phyloP scores from a whole-genome alignment of 352 stramenopile species.

The Pythium biforme region DNA sequence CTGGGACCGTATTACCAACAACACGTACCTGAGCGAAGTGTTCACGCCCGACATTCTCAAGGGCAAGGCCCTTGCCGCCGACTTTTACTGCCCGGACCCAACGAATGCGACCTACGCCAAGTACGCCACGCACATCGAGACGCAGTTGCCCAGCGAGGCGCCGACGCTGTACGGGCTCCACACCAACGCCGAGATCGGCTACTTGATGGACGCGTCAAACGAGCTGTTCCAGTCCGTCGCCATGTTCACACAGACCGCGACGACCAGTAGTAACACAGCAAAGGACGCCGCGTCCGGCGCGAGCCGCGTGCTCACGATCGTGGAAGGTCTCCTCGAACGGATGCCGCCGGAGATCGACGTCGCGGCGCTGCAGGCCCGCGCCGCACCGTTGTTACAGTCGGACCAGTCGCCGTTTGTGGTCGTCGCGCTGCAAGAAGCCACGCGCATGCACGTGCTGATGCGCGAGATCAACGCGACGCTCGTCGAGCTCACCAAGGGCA shows the following conservation, averaged over 20 bases:
- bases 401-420: constrained; percentile 81
- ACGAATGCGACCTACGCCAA: constrained; percentile 87
- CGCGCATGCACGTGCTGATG: constrained; percentile 70
- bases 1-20: constrained; percentile 85
- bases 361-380: constrained; percentile 44
- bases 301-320: constrained; percentile 39
- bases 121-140: constrained; percentile 89
- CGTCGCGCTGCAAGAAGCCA: constrained; percentile 79
- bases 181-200: constrained; percentile 80
- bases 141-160: constrained; percentile 59
- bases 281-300: constrained; percentile 3
- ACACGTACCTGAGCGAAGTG: constrained; percentile 60
- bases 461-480: constrained; percentile 62
- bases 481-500: constrained; percentile 70
- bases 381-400: constrained; percentile 49
- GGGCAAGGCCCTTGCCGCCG: constrained; percentile 50
- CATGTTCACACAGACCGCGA: constrained; percentile 79
- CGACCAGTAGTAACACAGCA: neutral
- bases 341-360: constrained; percentile 67
- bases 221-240: constrained; percentile 87
- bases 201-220: constrained; percentile 72
- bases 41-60: constrained; percentile 65
- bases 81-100: constrained; percentile 82
- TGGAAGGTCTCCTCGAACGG: constrained; percentile 57
- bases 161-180: constrained; percentile 73